These are phyloP conservation scores for Pseudogymnoascus sp. DNA, from an alignment of 2,329 filamentous ascomycete species.

Conservation along the genomic window DNA sequence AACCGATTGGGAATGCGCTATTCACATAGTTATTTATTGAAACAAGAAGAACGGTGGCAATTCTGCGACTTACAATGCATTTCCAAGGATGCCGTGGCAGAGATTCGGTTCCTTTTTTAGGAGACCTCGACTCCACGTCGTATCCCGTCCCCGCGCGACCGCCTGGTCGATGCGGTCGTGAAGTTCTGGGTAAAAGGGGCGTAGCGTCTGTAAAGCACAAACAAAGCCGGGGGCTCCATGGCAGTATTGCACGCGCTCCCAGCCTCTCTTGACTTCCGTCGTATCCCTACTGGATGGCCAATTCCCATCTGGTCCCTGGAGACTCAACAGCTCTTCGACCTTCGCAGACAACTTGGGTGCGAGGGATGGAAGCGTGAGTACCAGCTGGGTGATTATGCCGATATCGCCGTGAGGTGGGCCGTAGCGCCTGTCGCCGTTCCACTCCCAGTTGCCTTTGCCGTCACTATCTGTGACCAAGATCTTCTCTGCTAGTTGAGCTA, in stretches of 20 bases:
- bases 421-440: constrained; percentile 53
- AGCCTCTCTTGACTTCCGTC: not conserved
- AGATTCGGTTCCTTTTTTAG: constrained; percentile 57
- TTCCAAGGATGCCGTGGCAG: constrained; percentile 58
- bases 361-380: constrained; percentile 37
- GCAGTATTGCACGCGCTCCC: constrained; percentile 52
- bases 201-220: constrained; percentile 47
- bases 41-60: not conserved
- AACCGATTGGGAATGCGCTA: not conserved
- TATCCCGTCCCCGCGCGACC: constrained; percentile 42
- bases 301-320: constrained; percentile 55
- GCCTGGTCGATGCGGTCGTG: constrained; percentile 44
- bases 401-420: constrained; percentile 62
- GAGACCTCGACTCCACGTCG: constrained; percentile 49
- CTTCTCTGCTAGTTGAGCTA: constrained; percentile 48
- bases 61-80: constrained; percentile 38
- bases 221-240: constrained; percentile 59
- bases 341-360: constrained; percentile 45
- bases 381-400: constrained; percentile 62
- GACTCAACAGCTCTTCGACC: constrained; percentile 47
- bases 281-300: constrained; percentile 37
- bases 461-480: constrained; percentile 45
- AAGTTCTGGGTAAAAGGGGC: constrained; percentile 47
- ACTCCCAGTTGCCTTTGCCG: constrained; percentile 47
- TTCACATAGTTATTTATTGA: not conserved